Evolutionary conservation across 306 rosid genomes (phyloP).

Genomic region (Cicer arietinum): DNA sequence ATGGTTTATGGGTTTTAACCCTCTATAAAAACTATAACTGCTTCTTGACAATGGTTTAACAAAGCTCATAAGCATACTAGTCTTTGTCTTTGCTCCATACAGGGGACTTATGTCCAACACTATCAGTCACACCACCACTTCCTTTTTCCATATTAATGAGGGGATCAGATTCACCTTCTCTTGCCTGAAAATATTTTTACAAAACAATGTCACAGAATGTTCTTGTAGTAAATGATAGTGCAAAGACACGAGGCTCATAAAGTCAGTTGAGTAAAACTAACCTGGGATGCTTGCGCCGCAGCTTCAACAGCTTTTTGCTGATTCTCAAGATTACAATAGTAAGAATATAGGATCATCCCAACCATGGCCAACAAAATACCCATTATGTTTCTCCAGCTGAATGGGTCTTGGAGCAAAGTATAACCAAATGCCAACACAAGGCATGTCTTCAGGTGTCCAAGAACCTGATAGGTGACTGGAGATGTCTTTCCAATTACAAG

Average conservation of each 20-base stretch:
- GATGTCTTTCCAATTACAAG: slow-evolving; percentile 97
- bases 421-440: slow-evolving; percentile 92
- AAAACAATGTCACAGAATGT: slow-evolving; percentile 28
- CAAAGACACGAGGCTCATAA: not conserved
- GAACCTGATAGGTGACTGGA: slow-evolving; percentile 96
- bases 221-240: slow-evolving; percentile 14
- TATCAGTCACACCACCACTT: slow-evolving; percentile 50
- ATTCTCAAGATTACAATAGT: slow-evolving; percentile 71
- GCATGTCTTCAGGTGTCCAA: slow-evolving; percentile 96
- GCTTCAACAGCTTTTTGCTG: slow-evolving; percentile 76
- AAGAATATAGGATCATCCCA: slow-evolving; percentile 92
- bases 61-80: slow-evolving; percentile 55
- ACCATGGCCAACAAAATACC: slow-evolving; percentile 80
- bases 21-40: slow-evolving; percentile 45
- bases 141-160: slow-evolving; percentile 68
- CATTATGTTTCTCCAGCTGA: slow-evolving; percentile 89
- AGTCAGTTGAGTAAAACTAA: slow-evolving; percentile 35
- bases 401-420: slow-evolving; percentile 83
- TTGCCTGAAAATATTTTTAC: slow-evolving; percentile 56
- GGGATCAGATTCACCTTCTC: slow-evolving; percentile 75
- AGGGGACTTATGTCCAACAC: slow-evolving; percentile 52
- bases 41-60: slow-evolving; percentile 36
- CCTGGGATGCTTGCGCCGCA: slow-evolving; percentile 68
- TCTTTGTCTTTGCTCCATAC: slow-evolving; percentile 72
- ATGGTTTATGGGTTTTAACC: slow-evolving; percentile 44